Evolutionary conservation across 192 early-diverging fungal genomes (phyloP), one percentile per base, ranked within the genome.

Genomic region (Oehlia diaphana): DNA sequence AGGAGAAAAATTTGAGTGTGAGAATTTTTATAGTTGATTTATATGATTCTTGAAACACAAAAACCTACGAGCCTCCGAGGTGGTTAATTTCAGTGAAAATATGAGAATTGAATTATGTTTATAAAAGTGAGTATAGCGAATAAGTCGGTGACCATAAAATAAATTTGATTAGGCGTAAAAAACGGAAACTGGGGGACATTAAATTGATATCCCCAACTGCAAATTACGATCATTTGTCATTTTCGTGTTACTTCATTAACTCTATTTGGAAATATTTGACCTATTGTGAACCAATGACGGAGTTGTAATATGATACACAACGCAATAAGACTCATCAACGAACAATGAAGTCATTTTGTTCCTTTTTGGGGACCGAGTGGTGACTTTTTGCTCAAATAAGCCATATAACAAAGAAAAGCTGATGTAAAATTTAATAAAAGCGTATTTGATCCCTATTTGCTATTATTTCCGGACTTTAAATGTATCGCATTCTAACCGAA

Each of bases 301-400:
- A 66, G 65, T 31, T 33, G 65, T 66, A 66, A 33, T 66, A 33
- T 33, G 65, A 66, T 66, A 66, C 65, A 66, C 65, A 66, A 10
- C 63, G 63, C 26, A 63, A 44, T 44, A 63, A 63, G 63, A 14
- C 65, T 66, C 65, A 31, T 65, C 64, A 9, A 66, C 65, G 65
- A 66, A 66, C 65, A 66, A 66, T 66, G 65, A 66, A 66, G 65
- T 66, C 65, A 66, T 66, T 66, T 33, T 66, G 28, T 66, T 66
- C 14, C 65, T 44, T 58, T 66, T 35, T 26, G 31, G 31, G 65
- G n/a, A 33, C 65, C 42, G 42, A 44, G 37, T 65, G 64, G 23
- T 65, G 64, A 65, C 64, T 31, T 37, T 65, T 65, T 65, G 49
- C 49, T 14, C 14, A 19, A 58, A 19, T 58, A 58, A 58, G 65